phyloP scores from a whole-genome alignment of 2,329 filamentous ascomycete species.

The Reticulascus tulasneorum region DNA sequence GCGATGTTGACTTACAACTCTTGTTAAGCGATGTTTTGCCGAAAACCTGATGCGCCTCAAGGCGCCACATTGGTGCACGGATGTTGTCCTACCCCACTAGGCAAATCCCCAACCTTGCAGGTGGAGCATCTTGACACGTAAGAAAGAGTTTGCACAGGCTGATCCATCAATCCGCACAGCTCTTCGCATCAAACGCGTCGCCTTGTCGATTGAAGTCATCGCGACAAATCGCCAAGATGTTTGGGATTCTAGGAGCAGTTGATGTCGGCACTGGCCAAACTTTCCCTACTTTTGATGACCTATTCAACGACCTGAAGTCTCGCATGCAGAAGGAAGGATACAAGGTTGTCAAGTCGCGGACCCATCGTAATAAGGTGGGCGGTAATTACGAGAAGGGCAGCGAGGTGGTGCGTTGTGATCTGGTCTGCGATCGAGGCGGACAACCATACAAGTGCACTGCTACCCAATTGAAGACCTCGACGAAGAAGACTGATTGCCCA shows the following conservation, averaged over 20 bases:
- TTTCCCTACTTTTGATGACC: slow-evolving; percentile 36
- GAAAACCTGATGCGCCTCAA: too few species aligned
- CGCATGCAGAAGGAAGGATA: slow-evolving; percentile 41
- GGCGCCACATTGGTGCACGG: too few species aligned
- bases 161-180: slow-evolving; percentile 16
- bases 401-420: slow-evolving; percentile 39
- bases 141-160: slow-evolving; percentile 19
- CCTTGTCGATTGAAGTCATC: too few species aligned
- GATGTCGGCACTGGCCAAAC: slow-evolving; percentile 24
- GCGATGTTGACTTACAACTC: too few species aligned
- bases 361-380: slow-evolving; percentile 36
- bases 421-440: slow-evolving; percentile 41
- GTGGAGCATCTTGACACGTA: too few species aligned
- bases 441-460: slow-evolving; percentile 39
- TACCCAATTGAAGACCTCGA: slow-evolving; percentile 41
- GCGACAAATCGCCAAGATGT: slow-evolving; percentile 33
- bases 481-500: slow-evolving; percentile 42
- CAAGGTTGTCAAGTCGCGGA: slow-evolving; percentile 41
- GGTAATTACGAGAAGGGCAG: slow-evolving; percentile 36
- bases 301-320: slow-evolving; percentile 35
- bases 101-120: too few species aligned
- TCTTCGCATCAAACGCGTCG: slow-evolving; percentile 4
- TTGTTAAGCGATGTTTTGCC: too few species aligned
- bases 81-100: too few species aligned
- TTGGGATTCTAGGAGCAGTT: slow-evolving; percentile 38